Evolutionary conservation across 352 stramenopile species (phyloP).

Genomic region (Pythium chondricola): DNA sequence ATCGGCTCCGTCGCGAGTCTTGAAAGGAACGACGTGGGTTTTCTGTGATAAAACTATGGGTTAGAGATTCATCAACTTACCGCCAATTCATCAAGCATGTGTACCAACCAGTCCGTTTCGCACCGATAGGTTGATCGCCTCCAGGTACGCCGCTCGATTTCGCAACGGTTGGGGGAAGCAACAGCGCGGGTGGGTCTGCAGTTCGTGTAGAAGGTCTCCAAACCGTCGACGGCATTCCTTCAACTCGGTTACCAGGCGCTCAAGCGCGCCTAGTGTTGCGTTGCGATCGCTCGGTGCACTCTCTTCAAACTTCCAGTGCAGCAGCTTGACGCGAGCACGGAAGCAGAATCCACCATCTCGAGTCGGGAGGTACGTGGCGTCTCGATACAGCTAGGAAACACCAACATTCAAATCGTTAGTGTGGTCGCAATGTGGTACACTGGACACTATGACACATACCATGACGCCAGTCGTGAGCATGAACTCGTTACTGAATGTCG

Average conservation of each 20-base stretch:
- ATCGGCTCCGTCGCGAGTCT: too few species aligned
- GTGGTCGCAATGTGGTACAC: neutral
- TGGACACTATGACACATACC: constrained; percentile 23
- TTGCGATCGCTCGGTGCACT: constrained; percentile 28
- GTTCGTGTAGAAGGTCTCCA: constrained; percentile 29
- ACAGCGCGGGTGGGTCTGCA: constrained; percentile 35
- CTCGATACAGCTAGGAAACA: constrained; percentile 36
- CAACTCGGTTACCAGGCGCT: constrained; percentile 29
- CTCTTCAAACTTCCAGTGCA: constrained; percentile 10
- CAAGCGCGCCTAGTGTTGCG: constrained; percentile 40
- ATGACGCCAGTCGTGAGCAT: constrained; percentile 38
- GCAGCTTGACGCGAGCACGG: constrained; percentile 12
- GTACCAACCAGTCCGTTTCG: constrained; percentile 13
- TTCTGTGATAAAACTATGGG: too few species aligned
- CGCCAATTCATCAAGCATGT: too few species aligned
- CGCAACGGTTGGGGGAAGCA: constrained; percentile 19
- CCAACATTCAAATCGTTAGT: too few species aligned
- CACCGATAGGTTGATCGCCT: constrained; percentile 9
- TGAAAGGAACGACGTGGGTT: too few species aligned
- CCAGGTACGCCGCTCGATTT: constrained; percentile 4
- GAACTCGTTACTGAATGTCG: constrained; percentile 60
- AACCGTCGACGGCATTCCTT: constrained; percentile 38
- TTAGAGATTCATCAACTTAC: too few species aligned
- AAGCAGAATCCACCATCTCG: constrained; percentile 2
- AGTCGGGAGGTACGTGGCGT: constrained; percentile 6